Evolutionary conservation across 805 yeast genomes (phyloP), one percentile per base, ranked within the genome.

Genomic region (Yamadazyma tumulicola): DNA sequence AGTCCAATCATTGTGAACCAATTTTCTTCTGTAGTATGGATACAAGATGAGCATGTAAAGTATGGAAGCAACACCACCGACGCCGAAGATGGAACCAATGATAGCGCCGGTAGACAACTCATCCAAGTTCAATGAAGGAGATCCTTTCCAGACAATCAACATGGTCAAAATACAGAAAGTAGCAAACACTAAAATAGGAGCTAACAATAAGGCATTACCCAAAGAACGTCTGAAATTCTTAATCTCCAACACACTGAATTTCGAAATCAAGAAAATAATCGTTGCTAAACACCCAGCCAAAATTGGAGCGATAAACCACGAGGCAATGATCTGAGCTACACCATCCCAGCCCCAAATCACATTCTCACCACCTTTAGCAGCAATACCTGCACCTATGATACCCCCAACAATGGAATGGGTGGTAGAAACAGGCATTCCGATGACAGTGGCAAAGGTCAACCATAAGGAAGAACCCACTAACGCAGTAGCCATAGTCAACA

Each of bases 391-490:
- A 45, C 91, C 91, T 39, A 81, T 79, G 26, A 79, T 70, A 26
- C 77, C 88, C 49, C 89, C 89, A 32, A 82, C 81, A 44, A 83
- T 80, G 7, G 87, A 78, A 51, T 83, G 89, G 8, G 91, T 82
- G 12, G 89, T 81, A 13, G 89, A 82, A 27, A 81, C 88, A n/a
- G 89, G 89, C 74, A 79, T 71, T 43, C 85, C 85, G 20, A 81
- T 58, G 2, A 54, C 42, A 11, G 89, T 83, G 25, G 89, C 89
- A 39, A 78, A 35, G 4, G 81, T 61, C 35, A 82, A 67, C 89
- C 89, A 82, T 19, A 67, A 28, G 1, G 89, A 78, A 4, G 87
- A 79, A 28, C 89, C 91, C 36, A 81, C 75, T 35, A 80, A 61
- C 19, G 91, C 89, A 63, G 83, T 76, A 13, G 81, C 69, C 89